Evolutionary conservation across 306 rosid genomes (phyloP).

Genomic region (Cucumis hystrix): DNA sequence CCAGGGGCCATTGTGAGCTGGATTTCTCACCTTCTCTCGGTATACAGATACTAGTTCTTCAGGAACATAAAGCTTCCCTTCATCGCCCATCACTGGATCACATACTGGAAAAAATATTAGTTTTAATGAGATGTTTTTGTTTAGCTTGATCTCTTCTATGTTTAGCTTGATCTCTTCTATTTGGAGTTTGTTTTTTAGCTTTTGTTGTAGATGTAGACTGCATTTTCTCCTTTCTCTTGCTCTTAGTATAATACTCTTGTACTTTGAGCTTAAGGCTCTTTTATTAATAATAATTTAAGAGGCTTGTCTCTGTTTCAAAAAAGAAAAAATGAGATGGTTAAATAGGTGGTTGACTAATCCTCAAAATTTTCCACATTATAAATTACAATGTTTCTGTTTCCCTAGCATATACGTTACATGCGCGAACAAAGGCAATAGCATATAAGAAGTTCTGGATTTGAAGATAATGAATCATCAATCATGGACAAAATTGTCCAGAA

Average conservation of each 20-base stretch:
- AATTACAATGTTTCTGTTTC: neutral
- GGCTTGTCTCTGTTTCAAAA: too few species aligned
- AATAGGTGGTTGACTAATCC: neutral
- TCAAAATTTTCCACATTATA: neutral
- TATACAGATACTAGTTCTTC: constrained; percentile 69
- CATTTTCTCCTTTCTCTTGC: too few species aligned
- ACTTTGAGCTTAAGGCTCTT: too few species aligned
- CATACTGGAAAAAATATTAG: constrained; percentile 41
- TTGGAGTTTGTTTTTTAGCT: too few species aligned
- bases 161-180: too few species aligned
- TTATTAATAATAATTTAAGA: too few species aligned
- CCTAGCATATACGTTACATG: neutral
- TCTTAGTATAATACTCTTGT: too few species aligned
- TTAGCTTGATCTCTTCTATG: too few species aligned
- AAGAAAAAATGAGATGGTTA: too few species aligned
- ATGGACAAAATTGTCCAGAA: neutral
- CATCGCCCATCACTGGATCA: constrained; percentile 99
- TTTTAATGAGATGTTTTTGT: neutral
- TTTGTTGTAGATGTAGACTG: too few species aligned
- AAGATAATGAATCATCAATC: neutral
- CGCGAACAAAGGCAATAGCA: neutral
- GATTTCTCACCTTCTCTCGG: constrained; percentile 65
- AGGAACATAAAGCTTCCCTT: constrained; percentile 91
- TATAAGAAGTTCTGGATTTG: neutral
- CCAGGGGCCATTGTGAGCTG: neutral